Evolutionary conservation across 2,329 filamentous ascomycete species (phyloP).

Genomic region (Ceratocystis smalleyi): DNA sequence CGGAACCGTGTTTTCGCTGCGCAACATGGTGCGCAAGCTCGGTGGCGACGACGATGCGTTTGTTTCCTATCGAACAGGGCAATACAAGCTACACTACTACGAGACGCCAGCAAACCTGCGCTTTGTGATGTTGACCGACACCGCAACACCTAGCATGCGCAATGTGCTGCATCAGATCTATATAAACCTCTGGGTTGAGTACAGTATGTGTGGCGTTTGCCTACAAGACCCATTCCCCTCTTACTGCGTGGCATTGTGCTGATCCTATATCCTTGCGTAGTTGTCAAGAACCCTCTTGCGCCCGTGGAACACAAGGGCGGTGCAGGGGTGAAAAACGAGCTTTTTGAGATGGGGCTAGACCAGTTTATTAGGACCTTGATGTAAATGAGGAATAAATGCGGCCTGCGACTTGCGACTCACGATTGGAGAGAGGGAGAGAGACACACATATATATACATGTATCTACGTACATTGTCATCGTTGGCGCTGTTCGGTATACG

Average conservation of each 20-base stretch:
- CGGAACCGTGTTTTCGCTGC: constrained; percentile 86
- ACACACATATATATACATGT: too few species aligned
- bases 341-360: constrained; percentile 58
- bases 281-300: constrained; percentile 55
- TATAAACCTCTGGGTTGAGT: constrained; percentile 95
- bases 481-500: background rate
- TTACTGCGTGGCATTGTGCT: background rate
- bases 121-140: constrained; percentile 92
- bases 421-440: too few species aligned
- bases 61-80: constrained; percentile 77
- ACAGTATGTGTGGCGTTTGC: constrained; percentile 39
- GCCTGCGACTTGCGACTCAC: background rate
- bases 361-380: constrained; percentile 57
- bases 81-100: constrained; percentile 98
- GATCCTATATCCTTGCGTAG: constrained; percentile 24
- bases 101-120: constrained; percentile 92
- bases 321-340: constrained; percentile 53
- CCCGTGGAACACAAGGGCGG: constrained; percentile 55
- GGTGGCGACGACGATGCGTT: constrained; percentile 91
- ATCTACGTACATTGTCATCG: background rate
- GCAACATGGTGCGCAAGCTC: constrained; percentile 92
- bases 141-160: constrained; percentile 73
- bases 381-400: constrained; percentile 26
- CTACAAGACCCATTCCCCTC: background rate
- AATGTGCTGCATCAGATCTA: constrained; percentile 96